phyloP scores from a whole-genome alignment of 2,329 filamentous ascomycete species.

The Fusarium fujikuroi region DNA sequence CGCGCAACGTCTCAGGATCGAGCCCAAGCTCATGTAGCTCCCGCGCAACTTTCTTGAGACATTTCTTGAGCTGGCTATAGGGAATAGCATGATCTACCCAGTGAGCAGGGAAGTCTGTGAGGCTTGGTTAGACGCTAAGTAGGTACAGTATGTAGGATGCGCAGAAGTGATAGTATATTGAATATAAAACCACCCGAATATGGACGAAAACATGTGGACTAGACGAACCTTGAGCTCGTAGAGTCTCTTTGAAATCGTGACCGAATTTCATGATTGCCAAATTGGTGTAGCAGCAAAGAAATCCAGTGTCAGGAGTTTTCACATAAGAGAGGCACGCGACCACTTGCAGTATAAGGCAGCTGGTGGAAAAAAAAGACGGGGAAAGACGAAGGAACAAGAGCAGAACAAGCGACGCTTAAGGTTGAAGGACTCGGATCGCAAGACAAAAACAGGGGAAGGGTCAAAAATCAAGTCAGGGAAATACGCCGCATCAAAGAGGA shows the following conservation, averaged over 20 bases:
- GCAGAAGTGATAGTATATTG: not conserved
- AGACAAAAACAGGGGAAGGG: not conserved
- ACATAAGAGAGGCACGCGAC: slow-evolving; percentile 38
- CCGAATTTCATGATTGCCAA: slow-evolving; percentile 81
- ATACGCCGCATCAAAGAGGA: slow-evolving; percentile 20
- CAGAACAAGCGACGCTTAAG: slow-evolving; percentile 7
- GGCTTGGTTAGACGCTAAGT: slow-evolving; percentile 1
- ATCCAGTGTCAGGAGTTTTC: slow-evolving; percentile 13
- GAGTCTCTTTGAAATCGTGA: slow-evolving; percentile 76
- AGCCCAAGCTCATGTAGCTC: slow-evolving; percentile 79
- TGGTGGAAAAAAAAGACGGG: slow-evolving; percentile 16
- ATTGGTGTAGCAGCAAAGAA: slow-evolving; percentile 11
- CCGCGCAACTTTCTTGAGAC: slow-evolving; percentile 80
- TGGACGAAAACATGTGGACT: not conserved
- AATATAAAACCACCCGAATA: not conserved
- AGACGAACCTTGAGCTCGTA: slow-evolving; percentile 67
- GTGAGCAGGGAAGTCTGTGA: slow-evolving; percentile 74
- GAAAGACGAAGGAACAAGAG: slow-evolving; percentile 2
- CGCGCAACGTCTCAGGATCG: slow-evolving; percentile 74
- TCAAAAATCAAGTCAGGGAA: slow-evolving; percentile 21
- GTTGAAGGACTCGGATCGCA: not conserved
- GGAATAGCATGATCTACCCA: slow-evolving; percentile 81
- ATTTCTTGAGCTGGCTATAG: slow-evolving; percentile 88
- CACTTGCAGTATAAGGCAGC: slow-evolving; percentile 29
- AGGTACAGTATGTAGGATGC: not conserved